phyloP scores from a whole-genome alignment of 257 asterid species.

The Solanum chiquidenum region DNA sequence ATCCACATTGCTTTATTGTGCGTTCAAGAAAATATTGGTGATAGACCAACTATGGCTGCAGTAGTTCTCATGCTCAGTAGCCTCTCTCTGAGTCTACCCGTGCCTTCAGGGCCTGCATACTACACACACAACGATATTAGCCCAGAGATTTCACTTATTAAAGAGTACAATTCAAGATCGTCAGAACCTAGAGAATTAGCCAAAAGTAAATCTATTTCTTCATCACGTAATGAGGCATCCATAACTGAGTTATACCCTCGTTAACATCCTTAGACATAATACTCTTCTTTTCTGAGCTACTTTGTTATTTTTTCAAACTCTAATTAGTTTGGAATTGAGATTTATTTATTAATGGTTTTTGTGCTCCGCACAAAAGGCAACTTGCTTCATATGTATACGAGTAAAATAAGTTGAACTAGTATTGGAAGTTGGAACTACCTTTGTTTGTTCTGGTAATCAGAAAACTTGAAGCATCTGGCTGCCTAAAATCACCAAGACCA shows the following conservation, averaged over 20 bases:
- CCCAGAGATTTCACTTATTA: background rate
- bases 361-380: background rate
- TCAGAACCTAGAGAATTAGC: too few relatives aligned
- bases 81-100: background rate
- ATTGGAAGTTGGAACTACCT: background rate
- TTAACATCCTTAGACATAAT: background rate
- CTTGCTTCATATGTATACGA: background rate
- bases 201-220: background rate
- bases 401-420: background rate
- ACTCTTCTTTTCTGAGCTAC: background rate
- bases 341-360: background rate
- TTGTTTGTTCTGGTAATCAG: background rate
- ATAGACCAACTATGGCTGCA: background rate
- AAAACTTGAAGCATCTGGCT: too few relatives aligned
- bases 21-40: slow-evolving; percentile 6
- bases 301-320: background rate
- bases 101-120: background rate
- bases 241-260: slow-evolving; percentile 2
- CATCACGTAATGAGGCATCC: background rate
- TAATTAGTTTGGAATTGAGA: background rate
- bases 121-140: background rate
- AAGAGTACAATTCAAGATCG: background rate
- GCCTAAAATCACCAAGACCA: background rate
- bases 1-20: slow-evolving; percentile 20
- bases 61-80: background rate